Percentiles rank a stretch among this genome's conserved stretches.
Evolutionary conservation across 2,329 filamentous ascomycete species (phyloP).

Genomic region (Kalaharituber pfeilii): DNA sequence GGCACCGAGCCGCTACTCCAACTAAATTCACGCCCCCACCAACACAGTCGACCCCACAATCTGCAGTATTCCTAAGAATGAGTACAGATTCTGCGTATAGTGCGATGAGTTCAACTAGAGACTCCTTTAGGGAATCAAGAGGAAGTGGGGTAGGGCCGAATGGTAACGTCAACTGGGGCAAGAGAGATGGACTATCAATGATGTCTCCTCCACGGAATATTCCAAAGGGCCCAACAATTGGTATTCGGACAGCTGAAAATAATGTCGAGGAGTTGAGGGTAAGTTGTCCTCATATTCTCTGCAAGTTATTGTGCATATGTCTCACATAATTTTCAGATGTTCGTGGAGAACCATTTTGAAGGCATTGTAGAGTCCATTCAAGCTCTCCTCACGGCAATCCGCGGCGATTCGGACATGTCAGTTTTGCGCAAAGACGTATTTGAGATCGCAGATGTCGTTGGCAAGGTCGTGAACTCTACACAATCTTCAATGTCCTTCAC

Average conservation of each 20-base stretch:
- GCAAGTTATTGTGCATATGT: neutral
- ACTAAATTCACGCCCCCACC: neutral
- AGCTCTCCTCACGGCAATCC: conserved; percentile 56
- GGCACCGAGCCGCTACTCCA: neutral
- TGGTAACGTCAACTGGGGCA: conserved; percentile 23
- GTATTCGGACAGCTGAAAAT: conserved; percentile 29
- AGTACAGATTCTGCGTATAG: conserved; percentile 23
- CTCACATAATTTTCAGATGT: conserved; percentile 36
- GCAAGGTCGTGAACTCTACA: conserved; percentile 50
- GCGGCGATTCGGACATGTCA: conserved; percentile 44
- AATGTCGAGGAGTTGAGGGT: conserved; percentile 46
- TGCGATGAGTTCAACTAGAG: conserved; percentile 23
- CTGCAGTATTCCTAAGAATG: conserved; percentile 11
- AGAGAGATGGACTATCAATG: conserved; percentile 6
- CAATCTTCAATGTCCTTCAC: conserved; percentile 37
- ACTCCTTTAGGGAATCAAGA: conserved; percentile 21
- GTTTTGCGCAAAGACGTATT: conserved; percentile 53
- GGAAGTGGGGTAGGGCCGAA: conserved; percentile 15
- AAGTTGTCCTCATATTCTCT: conserved; percentile 17
- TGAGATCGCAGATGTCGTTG: conserved; percentile 52
- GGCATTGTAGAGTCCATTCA: conserved; percentile 64
- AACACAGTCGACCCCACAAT: neutral
- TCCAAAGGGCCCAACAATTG: conserved; percentile 29
- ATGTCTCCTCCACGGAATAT: conserved; percentile 17
- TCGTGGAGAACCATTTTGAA: conserved; percentile 68